A percentile compares a stretch with the other conserved stretches of the same genome.
Conservation (phyloP, 306 rosid genomes). For the Pyrus betulifolia region DNA sequence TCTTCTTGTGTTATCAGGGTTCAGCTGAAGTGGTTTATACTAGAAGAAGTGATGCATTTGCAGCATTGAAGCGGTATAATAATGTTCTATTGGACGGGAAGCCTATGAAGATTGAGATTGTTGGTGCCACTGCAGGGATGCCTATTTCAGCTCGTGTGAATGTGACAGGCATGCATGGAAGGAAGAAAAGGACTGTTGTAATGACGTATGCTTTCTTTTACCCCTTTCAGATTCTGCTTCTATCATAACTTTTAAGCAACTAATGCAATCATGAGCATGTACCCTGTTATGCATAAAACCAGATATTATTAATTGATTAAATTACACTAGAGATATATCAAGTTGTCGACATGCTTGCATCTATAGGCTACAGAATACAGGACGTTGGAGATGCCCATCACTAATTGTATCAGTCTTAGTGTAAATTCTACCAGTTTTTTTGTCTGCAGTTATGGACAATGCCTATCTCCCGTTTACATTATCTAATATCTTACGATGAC, state of each 20-base stretch:
- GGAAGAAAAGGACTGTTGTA: constrained; percentile 70
- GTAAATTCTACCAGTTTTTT: background rate
- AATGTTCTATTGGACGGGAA: constrained; percentile 85
- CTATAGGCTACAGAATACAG: background rate
- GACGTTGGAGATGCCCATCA: background rate
- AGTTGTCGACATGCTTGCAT: background rate
- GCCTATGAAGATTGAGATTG: constrained; percentile 91
- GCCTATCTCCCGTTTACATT: background rate
- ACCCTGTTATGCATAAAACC: background rate
- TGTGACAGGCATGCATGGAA: constrained; percentile 75
- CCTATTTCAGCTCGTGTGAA: constrained; percentile 81
- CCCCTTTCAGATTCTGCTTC: background rate
- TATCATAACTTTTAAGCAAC: background rate
- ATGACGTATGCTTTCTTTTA: constrained; percentile 55
- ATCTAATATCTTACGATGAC: background rate
- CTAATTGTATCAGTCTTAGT: background rate
- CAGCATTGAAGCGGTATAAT: constrained; percentile 82
- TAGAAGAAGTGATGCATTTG: constrained; percentile 93
- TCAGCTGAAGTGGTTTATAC: constrained; percentile 92
- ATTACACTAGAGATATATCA: background rate
- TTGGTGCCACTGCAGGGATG: constrained; percentile 56
- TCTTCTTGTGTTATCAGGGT: constrained; percentile 41
- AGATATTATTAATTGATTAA: background rate
- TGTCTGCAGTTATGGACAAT: background rate
- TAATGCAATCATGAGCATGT: background rate